These are phyloP conservation scores for Stylonectria norvegica DNA, from an alignment of 2,329 filamentous ascomycete genomes.

Conservation along the genomic window DNA sequence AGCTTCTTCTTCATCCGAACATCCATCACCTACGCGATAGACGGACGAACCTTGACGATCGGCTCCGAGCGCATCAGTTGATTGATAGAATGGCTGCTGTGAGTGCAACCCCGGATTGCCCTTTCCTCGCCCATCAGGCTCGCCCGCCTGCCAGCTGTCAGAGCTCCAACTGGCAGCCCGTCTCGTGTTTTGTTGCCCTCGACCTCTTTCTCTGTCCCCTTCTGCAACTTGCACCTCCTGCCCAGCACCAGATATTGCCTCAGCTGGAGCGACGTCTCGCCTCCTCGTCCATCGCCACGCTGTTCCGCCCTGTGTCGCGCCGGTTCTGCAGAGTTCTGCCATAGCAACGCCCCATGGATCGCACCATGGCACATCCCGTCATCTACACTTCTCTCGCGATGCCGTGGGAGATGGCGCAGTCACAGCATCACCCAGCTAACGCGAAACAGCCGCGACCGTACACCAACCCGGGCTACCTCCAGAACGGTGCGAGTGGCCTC, in stretches of 20 bases:
- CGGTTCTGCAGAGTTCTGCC: too few species aligned
- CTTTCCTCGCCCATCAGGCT: conserved; percentile 6
- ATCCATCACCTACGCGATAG: conserved; percentile 15
- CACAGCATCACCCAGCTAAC: conserved; percentile 19
- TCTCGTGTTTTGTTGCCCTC: background rate
- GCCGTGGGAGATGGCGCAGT: background rate
- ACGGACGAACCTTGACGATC: conserved; percentile 18
- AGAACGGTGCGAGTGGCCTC: conserved; percentile 57
- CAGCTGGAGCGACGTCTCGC: too few species aligned
- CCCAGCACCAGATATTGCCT: background rate
- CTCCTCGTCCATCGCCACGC: too few species aligned
- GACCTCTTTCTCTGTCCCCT: background rate
- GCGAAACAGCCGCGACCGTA: conserved; percentile 39
- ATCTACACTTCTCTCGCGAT: background rate
- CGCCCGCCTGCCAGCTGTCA: background rate
- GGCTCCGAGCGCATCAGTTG: conserved; percentile 28
- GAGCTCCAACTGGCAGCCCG: background rate
- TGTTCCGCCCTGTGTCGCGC: too few species aligned
- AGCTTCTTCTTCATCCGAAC: conserved; percentile 20
- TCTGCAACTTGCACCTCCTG: background rate
- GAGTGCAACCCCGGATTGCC: conserved; percentile 29
- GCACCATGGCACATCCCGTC: too few species aligned
- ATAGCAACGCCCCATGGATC: too few species aligned
- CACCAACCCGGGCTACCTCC: conserved; percentile 56
- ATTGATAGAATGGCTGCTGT: conserved; percentile 43